Base-by-base conservation (phyloP, 768 basidiomycete species). In the Boletus coccyginus region DNA sequence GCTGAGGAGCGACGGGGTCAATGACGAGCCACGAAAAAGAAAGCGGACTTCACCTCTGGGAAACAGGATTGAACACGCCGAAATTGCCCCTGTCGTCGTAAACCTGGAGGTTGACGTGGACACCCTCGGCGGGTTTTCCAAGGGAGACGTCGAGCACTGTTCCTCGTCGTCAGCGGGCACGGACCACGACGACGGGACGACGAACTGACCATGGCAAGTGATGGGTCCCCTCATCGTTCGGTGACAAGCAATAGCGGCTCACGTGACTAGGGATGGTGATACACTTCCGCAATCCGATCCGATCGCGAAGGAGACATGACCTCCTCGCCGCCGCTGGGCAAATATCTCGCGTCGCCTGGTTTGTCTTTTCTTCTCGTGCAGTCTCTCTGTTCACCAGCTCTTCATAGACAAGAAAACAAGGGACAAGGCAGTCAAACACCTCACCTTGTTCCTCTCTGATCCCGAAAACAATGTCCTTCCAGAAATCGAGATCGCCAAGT, bases 321-420 rank as follows among this genome's bases (percentile, higher is more conserved):
- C 19, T 62, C 69, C 4, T 64, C 69, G 7, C 66, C 85, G 55
- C 94, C 94, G 1, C 74, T 97, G 32, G 94, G 85, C 55, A 97
- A 97, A 75, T 89, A 90, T 68, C 84, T 98, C 44, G 94, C 94
- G 19, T 94, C 94, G 27, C 93, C 90, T 59, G 94, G 94, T 92
- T 63, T 62, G 81, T 70, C 2, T 36, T 14, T 46, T 35, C 46
- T 46, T 41, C 19, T 38, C 16, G 0, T 3, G 16, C 19, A 41
- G 31, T 19, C 33, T 33, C 14, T 14, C n/a, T 21, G 0, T 46
- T 55, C 8, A 27, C 27, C 27, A 60, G 9, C 29, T 41, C 45
- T 53, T 27, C 0, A 33, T 48, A 94, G 95, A 98, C 67, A 96
- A 97, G 78, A 87, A 86, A 68, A 88, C 86, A 3, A 85, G 96